phyloP scores from a whole-genome alignment of 768 basidiomycete species.

The Pleurotus giganteus region DNA sequence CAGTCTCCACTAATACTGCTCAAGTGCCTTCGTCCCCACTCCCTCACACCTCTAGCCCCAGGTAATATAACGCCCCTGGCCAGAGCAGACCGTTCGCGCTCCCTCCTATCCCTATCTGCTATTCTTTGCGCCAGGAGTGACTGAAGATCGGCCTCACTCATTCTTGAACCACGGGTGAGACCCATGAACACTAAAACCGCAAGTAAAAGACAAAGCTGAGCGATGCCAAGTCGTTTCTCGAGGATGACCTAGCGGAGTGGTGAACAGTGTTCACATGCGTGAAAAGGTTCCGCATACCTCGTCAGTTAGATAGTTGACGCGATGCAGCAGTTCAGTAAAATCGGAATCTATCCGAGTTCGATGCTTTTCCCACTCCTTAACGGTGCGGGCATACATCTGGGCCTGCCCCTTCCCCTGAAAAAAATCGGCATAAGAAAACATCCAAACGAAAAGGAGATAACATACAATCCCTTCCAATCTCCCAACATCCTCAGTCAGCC shows the following conservation, averaged over 20 bases:
- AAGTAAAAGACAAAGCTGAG: constrained; percentile 81
- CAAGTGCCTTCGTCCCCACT: constrained; percentile 56
- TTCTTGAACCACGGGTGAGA: constrained; percentile 71
- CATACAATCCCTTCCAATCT: constrained; percentile 74
- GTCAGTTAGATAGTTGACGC: constrained; percentile 72
- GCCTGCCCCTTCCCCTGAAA: constrained; percentile 68
- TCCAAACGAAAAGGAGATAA: constrained; percentile 11
- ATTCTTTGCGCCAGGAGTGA: constrained; percentile 13
- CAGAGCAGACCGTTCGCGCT: constrained; percentile 16
- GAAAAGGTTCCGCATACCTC: constrained; percentile 53
- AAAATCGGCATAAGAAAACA: background rate
- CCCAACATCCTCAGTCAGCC: constrained; percentile 77
- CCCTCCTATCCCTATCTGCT: constrained; percentile 1
- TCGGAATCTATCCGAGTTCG: constrained; percentile 66
- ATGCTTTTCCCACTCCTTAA: constrained; percentile 70
- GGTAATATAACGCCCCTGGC: constrained; percentile 24
- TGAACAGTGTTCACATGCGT: background rate
- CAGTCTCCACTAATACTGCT: constrained; percentile 53
- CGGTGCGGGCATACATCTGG: constrained; percentile 58
- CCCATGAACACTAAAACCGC: constrained; percentile 85
- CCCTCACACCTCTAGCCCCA: constrained; percentile 28
- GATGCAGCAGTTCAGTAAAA: constrained; percentile 61
- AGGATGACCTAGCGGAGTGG: constrained; percentile 58
- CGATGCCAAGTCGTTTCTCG: constrained; percentile 87
- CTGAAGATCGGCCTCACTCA: constrained; percentile 16